Conservation (phyloP, 2,329 filamentous ascomycete genomes). For the Fusarium cicatricum region DNA sequence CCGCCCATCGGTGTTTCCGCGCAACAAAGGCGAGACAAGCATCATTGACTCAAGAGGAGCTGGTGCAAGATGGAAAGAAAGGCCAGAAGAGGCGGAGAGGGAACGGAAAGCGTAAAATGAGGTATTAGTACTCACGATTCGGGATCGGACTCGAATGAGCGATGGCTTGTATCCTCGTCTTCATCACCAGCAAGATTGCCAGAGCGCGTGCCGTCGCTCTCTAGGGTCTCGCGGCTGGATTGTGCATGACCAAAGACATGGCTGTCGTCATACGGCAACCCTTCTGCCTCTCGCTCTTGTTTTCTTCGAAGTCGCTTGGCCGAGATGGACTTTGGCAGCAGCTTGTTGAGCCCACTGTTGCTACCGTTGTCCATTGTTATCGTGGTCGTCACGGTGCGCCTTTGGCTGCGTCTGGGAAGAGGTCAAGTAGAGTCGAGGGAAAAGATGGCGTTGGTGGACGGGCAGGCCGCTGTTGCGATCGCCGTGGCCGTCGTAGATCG, state of each 20-base stretch:
- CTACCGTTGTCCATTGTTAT: slow-evolving; percentile 38
- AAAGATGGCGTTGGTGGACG: slow-evolving; percentile 10
- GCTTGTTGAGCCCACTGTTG: slow-evolving; percentile 56
- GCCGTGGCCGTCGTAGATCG: slow-evolving; percentile 10
- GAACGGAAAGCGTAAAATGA: slow-evolving; percentile 3
- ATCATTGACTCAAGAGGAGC: neutral
- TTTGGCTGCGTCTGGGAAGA: neutral
- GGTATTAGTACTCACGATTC: slow-evolving; percentile 40
- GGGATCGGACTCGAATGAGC: slow-evolving; percentile 47
- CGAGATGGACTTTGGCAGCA: slow-evolving; percentile 61
- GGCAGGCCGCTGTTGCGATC: slow-evolving; percentile 26
- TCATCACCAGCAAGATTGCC: slow-evolving; percentile 46
- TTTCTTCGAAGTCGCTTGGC: slow-evolving; percentile 59
- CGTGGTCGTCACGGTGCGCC: slow-evolving; percentile 8
- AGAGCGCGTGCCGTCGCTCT: slow-evolving; percentile 46
- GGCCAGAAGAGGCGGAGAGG: neutral
- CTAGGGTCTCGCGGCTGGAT: slow-evolving; percentile 52
- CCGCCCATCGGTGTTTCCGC: slow-evolving; percentile 16
- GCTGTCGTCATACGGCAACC: slow-evolving; percentile 38
- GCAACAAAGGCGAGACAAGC: slow-evolving; percentile 12
- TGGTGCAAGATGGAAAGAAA: neutral
- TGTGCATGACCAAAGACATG: slow-evolving; percentile 46
- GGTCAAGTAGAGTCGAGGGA: neutral
- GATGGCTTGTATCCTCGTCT: slow-evolving; percentile 45
- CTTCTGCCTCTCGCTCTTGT: slow-evolving; percentile 51